Evolutionary conservation across 805 yeast genomes (phyloP).

Genomic region (Scheffersomyces ergatensis): DNA sequence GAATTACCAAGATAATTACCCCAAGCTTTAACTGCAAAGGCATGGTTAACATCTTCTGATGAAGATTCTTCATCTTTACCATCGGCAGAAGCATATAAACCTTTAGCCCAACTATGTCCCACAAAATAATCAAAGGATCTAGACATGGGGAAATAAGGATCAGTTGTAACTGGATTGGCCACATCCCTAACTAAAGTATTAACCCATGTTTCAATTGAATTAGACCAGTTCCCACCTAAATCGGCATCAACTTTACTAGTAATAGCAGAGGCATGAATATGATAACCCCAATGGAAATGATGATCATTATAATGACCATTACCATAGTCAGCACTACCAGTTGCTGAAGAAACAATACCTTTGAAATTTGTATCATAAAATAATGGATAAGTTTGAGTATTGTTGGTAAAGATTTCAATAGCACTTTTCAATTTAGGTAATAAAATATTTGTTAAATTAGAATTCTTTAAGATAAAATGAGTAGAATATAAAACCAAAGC

Average conservation of each 20-base stretch:
- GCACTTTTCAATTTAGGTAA: slow-evolving; percentile 14
- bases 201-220: slow-evolving; percentile 51
- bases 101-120: slow-evolving; percentile 79
- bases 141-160: slow-evolving; percentile 58
- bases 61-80: slow-evolving; percentile 73
- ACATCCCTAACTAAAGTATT: slow-evolving; percentile 64
- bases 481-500: slow-evolving; percentile 14
- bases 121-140: slow-evolving; percentile 68
- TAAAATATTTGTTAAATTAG: slow-evolving; percentile 10
- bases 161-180: slow-evolving; percentile 56
- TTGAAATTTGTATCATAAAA: slow-evolving; percentile 26
- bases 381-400: slow-evolving; percentile 20
- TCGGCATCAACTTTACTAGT: slow-evolving; percentile 19
- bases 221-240: slow-evolving; percentile 51
- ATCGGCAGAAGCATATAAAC: slow-evolving; percentile 58
- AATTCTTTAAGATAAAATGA: slow-evolving; percentile 20
- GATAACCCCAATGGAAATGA: slow-evolving; percentile 31
- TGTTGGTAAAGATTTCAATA: slow-evolving; percentile 13
- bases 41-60: slow-evolving; percentile 69
- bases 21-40: slow-evolving; percentile 71
- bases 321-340: slow-evolving; percentile 24
- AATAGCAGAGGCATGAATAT: slow-evolving; percentile 23
- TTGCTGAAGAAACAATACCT: slow-evolving; percentile 25
- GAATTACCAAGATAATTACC: slow-evolving; percentile 54
- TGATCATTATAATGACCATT: slow-evolving; percentile 30